phyloP scores from a whole-genome alignment of 2,329 filamentous ascomycete genomes.

The Nectriaceae sp. region DNA sequence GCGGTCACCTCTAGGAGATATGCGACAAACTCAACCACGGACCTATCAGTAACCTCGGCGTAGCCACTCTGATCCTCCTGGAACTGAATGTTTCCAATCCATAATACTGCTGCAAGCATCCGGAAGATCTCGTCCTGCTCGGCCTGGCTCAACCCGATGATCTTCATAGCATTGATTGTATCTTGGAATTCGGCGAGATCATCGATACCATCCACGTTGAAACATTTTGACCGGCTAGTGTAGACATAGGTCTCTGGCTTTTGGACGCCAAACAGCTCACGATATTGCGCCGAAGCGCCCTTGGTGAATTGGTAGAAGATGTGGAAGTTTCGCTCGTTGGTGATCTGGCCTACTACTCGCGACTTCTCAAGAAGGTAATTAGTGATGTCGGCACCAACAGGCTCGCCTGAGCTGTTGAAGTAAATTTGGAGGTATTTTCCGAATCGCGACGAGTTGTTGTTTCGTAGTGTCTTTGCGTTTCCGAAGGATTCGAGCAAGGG shows the following conservation, averaged over 20 bases:
- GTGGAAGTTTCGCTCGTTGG: conserved; percentile 96
- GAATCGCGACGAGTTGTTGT: conserved; percentile 98
- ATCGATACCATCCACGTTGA: conserved; percentile 91
- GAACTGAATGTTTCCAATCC: conserved; percentile 94
- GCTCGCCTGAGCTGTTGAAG: conserved; percentile 90
- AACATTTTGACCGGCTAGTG: conserved; percentile 91
- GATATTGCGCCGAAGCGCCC: conserved; percentile 82
- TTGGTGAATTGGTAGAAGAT: conserved; percentile 99
- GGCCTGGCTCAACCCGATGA: conserved; percentile 83
- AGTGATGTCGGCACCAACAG: conserved; percentile 94
- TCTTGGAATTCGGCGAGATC: conserved; percentile 87
- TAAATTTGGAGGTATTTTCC: conserved; percentile 98
- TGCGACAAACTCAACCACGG: conserved; percentile 90
- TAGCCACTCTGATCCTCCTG: conserved; percentile 87
- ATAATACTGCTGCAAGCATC: conserved; percentile 87
- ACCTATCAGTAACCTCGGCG: conserved; percentile 82
- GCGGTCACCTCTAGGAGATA: conserved; percentile 90
- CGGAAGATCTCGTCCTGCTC: conserved; percentile 98
- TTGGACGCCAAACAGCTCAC: conserved; percentile 87
- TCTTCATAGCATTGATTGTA: conserved; percentile 89
- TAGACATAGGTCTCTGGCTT: conserved; percentile 91
- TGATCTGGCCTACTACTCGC: conserved; percentile 91
- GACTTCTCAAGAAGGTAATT: conserved; percentile 97
- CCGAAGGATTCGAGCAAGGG: conserved; percentile 96
- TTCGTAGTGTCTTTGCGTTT: conserved; percentile 95